Percentiles rank a stretch among this genome's conserved stretches.
Conservation (phyloP, 1,284 basidiomycete species). For the Marasmius fiardii region DNA sequence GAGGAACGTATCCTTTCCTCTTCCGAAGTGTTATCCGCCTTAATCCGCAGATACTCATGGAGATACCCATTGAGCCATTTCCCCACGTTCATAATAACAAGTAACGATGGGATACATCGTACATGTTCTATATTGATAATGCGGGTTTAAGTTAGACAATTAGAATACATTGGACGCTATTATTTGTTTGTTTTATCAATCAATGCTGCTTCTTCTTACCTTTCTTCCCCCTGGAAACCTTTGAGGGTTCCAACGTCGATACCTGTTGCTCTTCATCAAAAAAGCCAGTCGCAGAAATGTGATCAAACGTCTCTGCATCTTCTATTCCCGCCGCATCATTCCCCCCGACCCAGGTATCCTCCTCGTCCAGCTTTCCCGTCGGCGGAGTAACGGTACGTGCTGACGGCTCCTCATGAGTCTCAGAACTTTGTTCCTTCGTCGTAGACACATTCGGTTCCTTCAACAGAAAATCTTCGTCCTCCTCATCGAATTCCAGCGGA, state of each 20-base stretch:
- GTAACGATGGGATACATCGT: neutral
- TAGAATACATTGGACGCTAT: neutral
- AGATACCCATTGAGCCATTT: neutral
- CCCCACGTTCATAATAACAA: neutral
- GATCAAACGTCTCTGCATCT: constrained; percentile 63
- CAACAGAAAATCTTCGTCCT: constrained; percentile 58
- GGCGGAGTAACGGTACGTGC: neutral
- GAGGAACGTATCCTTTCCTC: too few relatives aligned
- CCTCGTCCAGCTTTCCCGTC: constrained; percentile 43
- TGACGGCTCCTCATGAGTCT: neutral
- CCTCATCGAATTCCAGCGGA: constrained; percentile 69
- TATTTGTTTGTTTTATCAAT: neutral
- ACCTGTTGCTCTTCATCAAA: constrained; percentile 56
- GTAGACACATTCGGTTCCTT: constrained; percentile 15
- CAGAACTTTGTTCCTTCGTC: constrained; percentile 22
- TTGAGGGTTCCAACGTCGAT: neutral
- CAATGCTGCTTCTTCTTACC: constrained; percentile 1
- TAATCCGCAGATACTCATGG: too few relatives aligned
- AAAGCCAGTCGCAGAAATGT: constrained; percentile 55
- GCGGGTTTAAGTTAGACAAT: neutral
- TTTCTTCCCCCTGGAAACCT: constrained; percentile 9
- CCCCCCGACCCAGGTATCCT: constrained; percentile 47
- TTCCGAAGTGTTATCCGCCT: too few relatives aligned
- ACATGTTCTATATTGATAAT: neutral
- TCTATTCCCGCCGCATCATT: constrained; percentile 26